Conservation (phyloP, 345 rosid genomes). For the Dipteronia sinensis region DNA sequence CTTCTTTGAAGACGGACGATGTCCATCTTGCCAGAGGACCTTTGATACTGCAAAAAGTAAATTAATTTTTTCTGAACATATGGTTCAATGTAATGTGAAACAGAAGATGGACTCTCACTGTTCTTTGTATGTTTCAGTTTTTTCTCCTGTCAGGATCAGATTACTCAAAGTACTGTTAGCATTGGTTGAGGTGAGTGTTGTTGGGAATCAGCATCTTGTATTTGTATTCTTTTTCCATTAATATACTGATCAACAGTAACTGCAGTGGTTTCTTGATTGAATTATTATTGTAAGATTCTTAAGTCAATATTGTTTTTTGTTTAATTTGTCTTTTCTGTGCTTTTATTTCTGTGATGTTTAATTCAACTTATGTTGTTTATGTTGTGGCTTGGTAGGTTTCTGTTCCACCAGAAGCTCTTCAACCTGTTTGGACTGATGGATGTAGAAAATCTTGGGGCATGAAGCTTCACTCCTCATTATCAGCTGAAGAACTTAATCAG, state of each 20-base stretch:
- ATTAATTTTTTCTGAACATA: constrained; percentile 50
- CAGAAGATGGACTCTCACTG: constrained; percentile 24
- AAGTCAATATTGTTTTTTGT: neutral
- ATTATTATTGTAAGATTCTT: neutral
- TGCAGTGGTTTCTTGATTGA: constrained; percentile 1
- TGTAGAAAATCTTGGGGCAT: constrained; percentile 63
- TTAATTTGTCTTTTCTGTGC: constrained; percentile 5
- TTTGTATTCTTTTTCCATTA: neutral
- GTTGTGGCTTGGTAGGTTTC: constrained; percentile 53
- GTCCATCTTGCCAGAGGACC: constrained; percentile 56
- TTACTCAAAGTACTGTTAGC: constrained; percentile 69
- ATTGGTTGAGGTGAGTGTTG: constrained; percentile 59
- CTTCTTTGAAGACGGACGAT: constrained; percentile 40
- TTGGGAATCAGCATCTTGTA: neutral
- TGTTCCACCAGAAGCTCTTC: constrained; percentile 68
- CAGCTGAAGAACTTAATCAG: constrained; percentile 66
- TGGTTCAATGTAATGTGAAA: constrained; percentile 36
- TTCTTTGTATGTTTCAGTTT: constrained; percentile 30
- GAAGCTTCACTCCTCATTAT: constrained; percentile 57
- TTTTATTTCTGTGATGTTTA: neutral
- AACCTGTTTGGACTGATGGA: constrained; percentile 62
- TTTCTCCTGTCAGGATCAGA: constrained; percentile 56
- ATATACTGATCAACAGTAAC: neutral
- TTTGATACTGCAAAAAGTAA: constrained; percentile 28
- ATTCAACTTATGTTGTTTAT: constrained; percentile 8